Evolutionary conservation across 148 eudicot species (phyloP).

Genomic region (Drosera capensis): DNA sequence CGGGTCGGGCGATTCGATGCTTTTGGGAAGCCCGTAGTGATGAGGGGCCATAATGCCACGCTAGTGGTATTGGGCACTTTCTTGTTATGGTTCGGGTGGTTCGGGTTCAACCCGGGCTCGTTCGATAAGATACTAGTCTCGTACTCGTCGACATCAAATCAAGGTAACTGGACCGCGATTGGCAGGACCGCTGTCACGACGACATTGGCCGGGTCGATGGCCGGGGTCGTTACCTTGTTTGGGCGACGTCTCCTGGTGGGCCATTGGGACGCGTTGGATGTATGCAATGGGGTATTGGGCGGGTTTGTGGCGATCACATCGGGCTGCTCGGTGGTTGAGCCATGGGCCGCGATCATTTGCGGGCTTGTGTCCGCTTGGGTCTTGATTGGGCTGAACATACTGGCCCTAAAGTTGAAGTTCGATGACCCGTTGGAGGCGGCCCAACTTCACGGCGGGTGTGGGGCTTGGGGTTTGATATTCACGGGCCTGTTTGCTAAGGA

Average conservation of each 20-base stretch:
- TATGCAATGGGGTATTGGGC: constrained; percentile 54
- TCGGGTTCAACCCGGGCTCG: constrained; percentile 62
- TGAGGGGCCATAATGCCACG: constrained; percentile 56
- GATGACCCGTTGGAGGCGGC: constrained; percentile 64
- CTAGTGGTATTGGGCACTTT: constrained; percentile 60
- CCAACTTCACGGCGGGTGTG: constrained; percentile 63
- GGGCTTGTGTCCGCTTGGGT: constrained; percentile 49
- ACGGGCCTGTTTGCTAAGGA: constrained; percentile 56
- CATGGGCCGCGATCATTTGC: constrained; percentile 63
- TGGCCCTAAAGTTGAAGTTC: constrained; percentile 28
- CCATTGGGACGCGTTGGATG: constrained; percentile 58
- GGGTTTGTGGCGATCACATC: constrained; percentile 69
- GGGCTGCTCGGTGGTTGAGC: constrained; percentile 60
- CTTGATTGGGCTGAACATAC: constrained; percentile 36
- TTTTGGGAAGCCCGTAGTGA: constrained; percentile 37
- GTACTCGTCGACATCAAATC: constrained; percentile 15
- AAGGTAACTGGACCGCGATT: constrained; percentile 56
- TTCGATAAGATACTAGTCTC: constrained; percentile 32
- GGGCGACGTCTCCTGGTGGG: constrained; percentile 37
- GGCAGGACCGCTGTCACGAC: constrained; percentile 58
- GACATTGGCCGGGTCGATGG: constrained; percentile 42
- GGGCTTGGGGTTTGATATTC: constrained; percentile 60
- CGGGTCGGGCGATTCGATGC: constrained; percentile 61
- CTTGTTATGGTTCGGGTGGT: constrained; percentile 67
- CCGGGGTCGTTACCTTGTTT: constrained; percentile 39